Percentiles rank a stretch among this genome's conserved stretches.
Conservation (phyloP, 2,329 filamentous ascomycete species). For the Aureobasidium sp. region DNA sequence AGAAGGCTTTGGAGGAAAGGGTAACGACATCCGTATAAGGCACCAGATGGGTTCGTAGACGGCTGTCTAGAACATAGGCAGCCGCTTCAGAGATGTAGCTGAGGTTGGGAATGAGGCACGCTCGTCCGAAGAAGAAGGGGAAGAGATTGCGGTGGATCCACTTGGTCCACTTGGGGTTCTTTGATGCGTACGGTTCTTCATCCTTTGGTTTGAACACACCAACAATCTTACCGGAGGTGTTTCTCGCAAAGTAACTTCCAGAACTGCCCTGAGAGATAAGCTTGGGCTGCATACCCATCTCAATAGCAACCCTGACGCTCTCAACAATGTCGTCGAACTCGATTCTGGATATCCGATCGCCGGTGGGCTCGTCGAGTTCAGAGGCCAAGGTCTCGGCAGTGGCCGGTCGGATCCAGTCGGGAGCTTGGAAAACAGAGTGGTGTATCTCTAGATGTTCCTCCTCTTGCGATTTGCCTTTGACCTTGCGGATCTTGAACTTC, state of each 20-base stretch:
- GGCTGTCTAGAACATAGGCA: constrained; percentile 87
- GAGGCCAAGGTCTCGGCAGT: constrained; percentile 66
- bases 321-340: constrained; percentile 87
- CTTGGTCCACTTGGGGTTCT: constrained; percentile 99
- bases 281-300: constrained; percentile 83
- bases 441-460: constrained; percentile 92
- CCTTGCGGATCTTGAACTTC: constrained; percentile 83
- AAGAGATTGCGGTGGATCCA: constrained; percentile 98
- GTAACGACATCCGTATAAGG: constrained; percentile 95
- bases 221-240: constrained; percentile 85
- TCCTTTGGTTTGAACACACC: constrained; percentile 99
- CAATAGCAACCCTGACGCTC: constrained; percentile 83
- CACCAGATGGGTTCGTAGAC: constrained; percentile 83
- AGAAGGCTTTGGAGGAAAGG: constrained; percentile 92
- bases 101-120: constrained; percentile 92
- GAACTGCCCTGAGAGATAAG: constrained; percentile 97
- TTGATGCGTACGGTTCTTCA: constrained; percentile 93
- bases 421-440: constrained; percentile 91
- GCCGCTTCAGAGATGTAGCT: constrained; percentile 98
- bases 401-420: constrained; percentile 75
- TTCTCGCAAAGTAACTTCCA: constrained; percentile 94
- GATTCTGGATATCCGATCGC: constrained; percentile 61
- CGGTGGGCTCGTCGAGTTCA: constrained; percentile 34
- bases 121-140: constrained; percentile 91
- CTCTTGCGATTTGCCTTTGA: constrained; percentile 65